Conservation (phyloP, 495 filamentous ascomycete species). For the Lepraria neglecta region DNA sequence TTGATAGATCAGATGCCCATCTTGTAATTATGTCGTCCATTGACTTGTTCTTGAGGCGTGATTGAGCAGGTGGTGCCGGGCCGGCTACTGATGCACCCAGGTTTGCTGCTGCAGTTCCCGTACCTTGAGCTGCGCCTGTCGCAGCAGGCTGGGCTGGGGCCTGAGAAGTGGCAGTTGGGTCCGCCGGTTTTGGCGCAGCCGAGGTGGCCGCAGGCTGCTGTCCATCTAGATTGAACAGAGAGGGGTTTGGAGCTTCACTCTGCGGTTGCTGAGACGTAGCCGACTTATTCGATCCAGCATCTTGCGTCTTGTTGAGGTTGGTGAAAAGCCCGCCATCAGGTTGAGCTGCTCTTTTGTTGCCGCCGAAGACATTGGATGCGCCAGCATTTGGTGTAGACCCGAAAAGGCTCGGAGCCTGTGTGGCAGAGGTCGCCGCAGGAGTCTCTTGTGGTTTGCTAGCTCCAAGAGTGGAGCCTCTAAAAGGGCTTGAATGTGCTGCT, state of each 20-base stretch:
- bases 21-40: conserved; percentile 99
- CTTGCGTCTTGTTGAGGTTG: conserved; percentile 22
- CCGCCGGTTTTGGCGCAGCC: conserved; percentile 34
- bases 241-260: conserved; percentile 9
- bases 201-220: conserved; percentile 37
- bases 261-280: conserved; percentile 12
- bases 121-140: conserved; percentile 25
- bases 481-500: conserved; percentile 19
- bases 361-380: conserved; percentile 22
- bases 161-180: conserved; percentile 22
- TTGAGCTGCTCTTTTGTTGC: conserved; percentile 23
- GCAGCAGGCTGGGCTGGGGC: conserved; percentile 21
- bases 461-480: conserved; percentile 17
- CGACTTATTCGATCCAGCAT: not conserved
- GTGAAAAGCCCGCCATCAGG: conserved; percentile 19
- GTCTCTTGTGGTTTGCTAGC: conserved; percentile 8
- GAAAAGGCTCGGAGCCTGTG: conserved; percentile 16
- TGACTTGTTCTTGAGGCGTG: conserved; percentile 92
- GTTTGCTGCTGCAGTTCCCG: conserved; percentile 30
- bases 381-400: conserved; percentile 17
- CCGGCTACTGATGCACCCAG: conserved; percentile 69
- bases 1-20: conserved; percentile 90
- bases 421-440: conserved; percentile 3
- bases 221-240: conserved; percentile 36
- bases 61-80: conserved; percentile 67